Evolutionary conservation across 345 rosid genomes (phyloP), one percentile per base, ranked within the genome.

Genomic region (Acer negundo): DNA sequence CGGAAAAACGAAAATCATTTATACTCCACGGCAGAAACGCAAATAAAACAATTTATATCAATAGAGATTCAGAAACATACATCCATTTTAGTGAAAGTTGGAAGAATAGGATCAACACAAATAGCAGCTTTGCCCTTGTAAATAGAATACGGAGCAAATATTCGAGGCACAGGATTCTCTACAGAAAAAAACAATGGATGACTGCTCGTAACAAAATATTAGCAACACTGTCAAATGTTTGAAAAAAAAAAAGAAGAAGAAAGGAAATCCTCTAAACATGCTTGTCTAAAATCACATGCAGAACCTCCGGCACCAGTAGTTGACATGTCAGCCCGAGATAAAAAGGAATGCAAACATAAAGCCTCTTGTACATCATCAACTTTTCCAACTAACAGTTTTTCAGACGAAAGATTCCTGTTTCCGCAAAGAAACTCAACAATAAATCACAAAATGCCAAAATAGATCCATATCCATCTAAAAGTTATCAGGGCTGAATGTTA

Each of bases 81-180:
- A 75, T 84, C 89, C 40, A 82, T 20, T 82, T 84, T 84, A 17
- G 76, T 63, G 76, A 96, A 94, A 77, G 90, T 88, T 11, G 97
- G 99, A 7, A 87, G 89, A 77, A 87, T 73, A 24, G 99, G 99
- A 69, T 81, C 58, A 69, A 92, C 86, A 80, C 93, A 89, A 75
- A 96, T 87, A 5, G 97, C 94, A 83, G 97, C 97, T 84, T 89
- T 94, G 17, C 98, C 99, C 85, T 96, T 96, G 90, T 80, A 94
- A 44, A 94, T 62, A 65, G 91, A 75, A 80, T 87, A 94, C 3
- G 95, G 90, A 62, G 98, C 97, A 78, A 82, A 91, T 59, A 92
- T 75, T n/a, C 94, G 85, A 81, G 81, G 87, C 59, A 77, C 75
- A 67, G 76, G 79, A 31, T 69, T 85, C 53, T 83, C 82, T 65